Percentiles rank a stretch among this genome's conserved stretches.
Conservation (phyloP, 495 filamentous ascomycete genomes). For the Lindgomyces ingoldianus region DNA sequence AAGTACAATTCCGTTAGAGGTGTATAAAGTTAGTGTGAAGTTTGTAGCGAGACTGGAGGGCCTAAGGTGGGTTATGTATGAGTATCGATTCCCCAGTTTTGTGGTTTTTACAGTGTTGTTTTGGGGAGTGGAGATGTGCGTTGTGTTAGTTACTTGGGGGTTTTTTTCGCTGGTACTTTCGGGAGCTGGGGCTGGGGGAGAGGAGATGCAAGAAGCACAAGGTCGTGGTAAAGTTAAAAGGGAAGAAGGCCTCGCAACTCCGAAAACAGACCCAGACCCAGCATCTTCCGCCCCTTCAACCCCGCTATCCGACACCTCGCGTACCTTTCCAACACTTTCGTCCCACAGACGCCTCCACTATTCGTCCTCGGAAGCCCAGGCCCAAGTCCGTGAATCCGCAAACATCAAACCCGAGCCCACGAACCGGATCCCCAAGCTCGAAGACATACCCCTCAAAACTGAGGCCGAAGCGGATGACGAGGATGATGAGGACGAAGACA, state of each 20-base stretch:
- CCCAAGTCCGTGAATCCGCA: no score
- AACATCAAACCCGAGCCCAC: conserved; percentile 36
- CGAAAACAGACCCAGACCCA: conserved; percentile 11
- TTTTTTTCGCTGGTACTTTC: conserved; percentile 45
- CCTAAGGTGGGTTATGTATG: conserved; percentile 76
- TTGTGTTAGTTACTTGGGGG: conserved; percentile 61
- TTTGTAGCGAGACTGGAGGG: conserved; percentile 74
- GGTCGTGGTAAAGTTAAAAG: neutral
- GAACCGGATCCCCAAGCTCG: conserved; percentile 11
- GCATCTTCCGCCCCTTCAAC: conserved; percentile 21
- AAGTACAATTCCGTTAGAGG: conserved; percentile 56
- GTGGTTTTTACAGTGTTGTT: conserved; percentile 66
- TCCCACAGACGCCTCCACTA: conserved; percentile 54
- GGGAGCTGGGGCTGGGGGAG: conserved; percentile 1
- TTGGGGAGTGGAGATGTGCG: conserved; percentile 70
- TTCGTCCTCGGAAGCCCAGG: conserved; percentile 14
- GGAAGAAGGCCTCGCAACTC: conserved; percentile 33
- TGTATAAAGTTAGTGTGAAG: conserved; percentile 68
- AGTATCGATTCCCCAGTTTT: conserved; percentile 69
- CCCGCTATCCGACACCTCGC: conserved; percentile 50
- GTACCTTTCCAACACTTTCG: conserved; percentile 59
- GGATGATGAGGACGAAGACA: conserved; percentile 46
- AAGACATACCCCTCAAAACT: conserved; percentile 27
- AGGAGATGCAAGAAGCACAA: conserved; percentile 17
- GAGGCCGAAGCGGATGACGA: conserved; percentile 45